Base-by-base conservation (phyloP, 2,329 filamentous ascomycete genomes). In the Fusarium duplospermum region DNA sequence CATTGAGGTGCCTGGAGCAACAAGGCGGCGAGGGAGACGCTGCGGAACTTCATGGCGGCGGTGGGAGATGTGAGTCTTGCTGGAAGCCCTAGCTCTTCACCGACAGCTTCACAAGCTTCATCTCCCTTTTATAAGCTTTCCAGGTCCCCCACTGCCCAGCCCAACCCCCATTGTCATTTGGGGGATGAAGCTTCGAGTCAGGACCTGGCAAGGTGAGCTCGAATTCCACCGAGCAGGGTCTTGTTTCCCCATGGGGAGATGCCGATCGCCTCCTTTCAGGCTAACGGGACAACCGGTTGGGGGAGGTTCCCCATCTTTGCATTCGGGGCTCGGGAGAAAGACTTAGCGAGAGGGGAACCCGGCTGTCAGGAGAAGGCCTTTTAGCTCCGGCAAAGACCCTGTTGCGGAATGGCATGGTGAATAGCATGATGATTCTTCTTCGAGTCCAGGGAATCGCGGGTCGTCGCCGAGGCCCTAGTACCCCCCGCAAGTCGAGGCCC, bases 161-260 rank as follows among this genome's bases (percentile, higher is more conserved):
- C 65, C 40, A 54, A 45, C 76, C 76, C 76, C 76, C 76, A 78
- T 71, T 54, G 33, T 57, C 33, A 42, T 70, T 70, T 76, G 74
- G 76, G 76, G 76, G 76, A 76, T 47, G 70, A 71, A 68, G 64
- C 57, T 64, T 54, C 20, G 11, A 62, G 16, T 36, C 64, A 62
- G 38, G 59, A 54, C 61, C 61, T 70, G 54, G 45, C 20, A 70
- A 73, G 57, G 61, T 40, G 52, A 72, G 54, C 61, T 42, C 66
- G 22, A 72, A 50, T 52, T 72, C 66, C 54, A 58, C 42, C 64
- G 66, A 65, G 22, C 65, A 70, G 24, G 57, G 61, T 59, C 56
- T 38, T 66, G 45, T 62, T 76, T 74, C 74, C 67, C 76, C 76
- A 69, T 77, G 76, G 76, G 74, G 76, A 78, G 50, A 35, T 63